Conservation (phyloP, 805 yeast species). For the Jamesozyma rosinii region DNA sequence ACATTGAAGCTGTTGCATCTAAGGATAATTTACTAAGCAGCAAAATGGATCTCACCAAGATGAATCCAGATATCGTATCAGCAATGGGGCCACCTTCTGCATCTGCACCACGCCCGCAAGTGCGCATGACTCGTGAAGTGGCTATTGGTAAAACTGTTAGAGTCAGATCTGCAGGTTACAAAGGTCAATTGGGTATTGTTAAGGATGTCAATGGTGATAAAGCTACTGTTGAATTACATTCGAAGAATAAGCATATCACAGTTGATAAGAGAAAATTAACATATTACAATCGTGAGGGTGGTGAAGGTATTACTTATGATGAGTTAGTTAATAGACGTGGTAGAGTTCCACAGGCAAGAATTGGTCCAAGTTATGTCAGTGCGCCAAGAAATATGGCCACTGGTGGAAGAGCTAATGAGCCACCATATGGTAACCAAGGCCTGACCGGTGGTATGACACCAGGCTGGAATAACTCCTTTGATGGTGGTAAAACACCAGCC, state of each 20-base stretch:
- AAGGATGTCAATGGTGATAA: slow-evolving; percentile 86
- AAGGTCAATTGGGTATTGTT: slow-evolving; percentile 88
- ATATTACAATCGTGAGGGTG: slow-evolving; percentile 55
- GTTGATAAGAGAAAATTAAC: slow-evolving; percentile 72
- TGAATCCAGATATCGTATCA: slow-evolving; percentile 62
- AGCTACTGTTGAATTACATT: slow-evolving; percentile 90
- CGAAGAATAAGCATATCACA: slow-evolving; percentile 80
- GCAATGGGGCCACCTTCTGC: slow-evolving; percentile 50
- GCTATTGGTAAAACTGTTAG: slow-evolving; percentile 78
- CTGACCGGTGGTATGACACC: slow-evolving; percentile 42
- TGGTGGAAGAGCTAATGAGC: slow-evolving; percentile 15
- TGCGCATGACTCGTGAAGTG: slow-evolving; percentile 67
- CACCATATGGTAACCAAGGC: slow-evolving; percentile 23
- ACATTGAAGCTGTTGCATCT: slow-evolving; percentile 75
- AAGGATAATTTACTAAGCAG: slow-evolving; percentile 50
- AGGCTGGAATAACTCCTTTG: slow-evolving; percentile 45
- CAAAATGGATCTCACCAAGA: slow-evolving; percentile 62
- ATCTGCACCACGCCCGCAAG: slow-evolving; percentile 37
- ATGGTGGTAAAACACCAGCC: slow-evolving; percentile 41
- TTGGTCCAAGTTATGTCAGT: slow-evolving; percentile 31
- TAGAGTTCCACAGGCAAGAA: slow-evolving; percentile 30
- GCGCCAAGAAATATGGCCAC: slow-evolving; percentile 29
- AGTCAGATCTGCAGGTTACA: slow-evolving; percentile 83
- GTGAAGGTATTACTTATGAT: slow-evolving; percentile 66
- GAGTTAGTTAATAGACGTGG: slow-evolving; percentile 55